phyloP scores from a whole-genome alignment of 2,329 filamentous ascomycete genomes.

The Penicillium sp. region DNA sequence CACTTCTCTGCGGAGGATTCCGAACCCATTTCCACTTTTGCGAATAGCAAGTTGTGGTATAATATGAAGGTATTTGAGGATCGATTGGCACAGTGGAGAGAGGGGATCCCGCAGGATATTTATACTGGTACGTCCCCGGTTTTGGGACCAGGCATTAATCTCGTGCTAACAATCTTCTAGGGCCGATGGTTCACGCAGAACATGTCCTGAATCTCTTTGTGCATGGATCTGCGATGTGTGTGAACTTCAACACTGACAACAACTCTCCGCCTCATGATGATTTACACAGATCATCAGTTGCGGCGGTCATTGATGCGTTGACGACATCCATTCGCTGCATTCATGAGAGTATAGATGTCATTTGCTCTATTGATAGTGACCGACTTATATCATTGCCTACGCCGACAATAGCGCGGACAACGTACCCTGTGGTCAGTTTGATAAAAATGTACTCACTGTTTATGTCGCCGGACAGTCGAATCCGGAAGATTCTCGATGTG shows the following conservation, averaged over 20 bases:
- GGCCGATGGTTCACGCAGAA: slow-evolving; percentile 63
- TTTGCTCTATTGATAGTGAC: slow-evolving; percentile 59
- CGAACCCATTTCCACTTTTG: slow-evolving; percentile 51
- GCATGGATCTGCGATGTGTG: slow-evolving; percentile 71
- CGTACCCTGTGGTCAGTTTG: slow-evolving; percentile 68
- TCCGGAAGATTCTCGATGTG: slow-evolving; percentile 68
- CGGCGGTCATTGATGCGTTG: slow-evolving; percentile 65
- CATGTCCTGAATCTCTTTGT: slow-evolving; percentile 68
- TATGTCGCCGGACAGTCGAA: slow-evolving; percentile 60
- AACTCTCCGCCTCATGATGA: slow-evolving; percentile 19
- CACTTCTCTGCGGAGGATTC: slow-evolving; percentile 69
- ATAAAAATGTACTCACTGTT: slow-evolving; percentile 73
- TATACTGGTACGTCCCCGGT: slow-evolving; percentile 54
- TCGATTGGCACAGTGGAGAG: slow-evolving; percentile 60
- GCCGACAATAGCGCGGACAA: slow-evolving; percentile 68
- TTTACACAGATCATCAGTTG: slow-evolving; percentile 42
- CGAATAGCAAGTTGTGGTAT: slow-evolving; percentile 63
- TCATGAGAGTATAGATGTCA: slow-evolving; percentile 64
- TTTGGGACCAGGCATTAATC: neutral
- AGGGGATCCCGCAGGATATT: slow-evolving; percentile 52
- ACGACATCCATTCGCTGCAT: slow-evolving; percentile 66
- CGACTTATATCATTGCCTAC: slow-evolving; percentile 65
- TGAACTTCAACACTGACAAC: slow-evolving; percentile 53
- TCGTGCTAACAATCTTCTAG: slow-evolving; percentile 36
- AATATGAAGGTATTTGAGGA: slow-evolving; percentile 64